Evolutionary conservation across 2,329 filamentous ascomycete species (phyloP).

Genomic region (Aspergillus brasiliensis): DNA sequence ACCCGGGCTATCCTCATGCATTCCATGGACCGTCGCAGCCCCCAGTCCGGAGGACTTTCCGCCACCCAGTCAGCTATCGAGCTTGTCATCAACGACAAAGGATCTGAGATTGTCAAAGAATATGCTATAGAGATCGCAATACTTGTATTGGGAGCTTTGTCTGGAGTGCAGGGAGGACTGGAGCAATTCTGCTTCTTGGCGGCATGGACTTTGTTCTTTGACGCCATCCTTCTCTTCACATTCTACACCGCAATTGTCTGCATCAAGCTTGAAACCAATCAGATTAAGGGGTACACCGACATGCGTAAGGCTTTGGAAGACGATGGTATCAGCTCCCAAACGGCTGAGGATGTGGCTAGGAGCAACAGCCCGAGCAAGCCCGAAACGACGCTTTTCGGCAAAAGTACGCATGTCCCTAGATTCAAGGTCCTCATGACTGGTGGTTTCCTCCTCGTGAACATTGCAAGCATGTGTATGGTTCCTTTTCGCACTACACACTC

Average conservation of each 20-base stretch:
- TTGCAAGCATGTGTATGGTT: conserved; percentile 85
- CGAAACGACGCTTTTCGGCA: conserved; percentile 70
- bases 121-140: conserved; percentile 92
- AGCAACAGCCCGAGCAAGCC: conserved; percentile 80
- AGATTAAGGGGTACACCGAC: conserved; percentile 69
- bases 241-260: conserved; percentile 98
- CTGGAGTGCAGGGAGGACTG: conserved; percentile 91
- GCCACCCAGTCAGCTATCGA: conserved; percentile 91
- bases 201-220: conserved; percentile 95
- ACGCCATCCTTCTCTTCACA: conserved; percentile 90
- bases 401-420: conserved; percentile 83
- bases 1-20: conserved; percentile 92
- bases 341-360: conserved; percentile 89
- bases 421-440: conserved; percentile 98
- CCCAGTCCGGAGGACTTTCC: conserved; percentile 44
- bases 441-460: conserved; percentile 87
- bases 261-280: conserved; percentile 65
- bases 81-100: conserved; percentile 85
- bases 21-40: conserved; percentile 69
- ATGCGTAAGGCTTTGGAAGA: conserved; percentile 94
- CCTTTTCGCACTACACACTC: conserved; percentile 71
- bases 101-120: conserved; percentile 90
- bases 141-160: conserved; percentile 80
- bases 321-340: conserved; percentile 84
- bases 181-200: conserved; percentile 98